These are phyloP conservation scores for Solanum hybrid DNA, from an alignment of 305 asterid species.

Conservation along the genomic window DNA sequence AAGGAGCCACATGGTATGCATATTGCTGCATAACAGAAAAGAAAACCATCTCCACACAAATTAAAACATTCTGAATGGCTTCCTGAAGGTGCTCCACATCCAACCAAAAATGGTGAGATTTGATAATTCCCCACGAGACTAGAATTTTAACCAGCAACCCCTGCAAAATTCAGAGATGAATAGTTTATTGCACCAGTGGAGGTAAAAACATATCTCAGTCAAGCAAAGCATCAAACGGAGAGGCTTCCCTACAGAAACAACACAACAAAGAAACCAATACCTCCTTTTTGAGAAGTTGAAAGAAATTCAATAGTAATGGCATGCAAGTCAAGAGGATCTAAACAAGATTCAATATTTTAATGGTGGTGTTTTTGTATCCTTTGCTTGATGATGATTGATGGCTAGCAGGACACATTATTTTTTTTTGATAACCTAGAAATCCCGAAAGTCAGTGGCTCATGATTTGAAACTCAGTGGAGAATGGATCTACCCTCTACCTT, in stretches of 20 bases:
- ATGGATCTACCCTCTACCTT: background rate
- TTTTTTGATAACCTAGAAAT: background rate
- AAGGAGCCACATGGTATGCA: constrained; percentile 67
- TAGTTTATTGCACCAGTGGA: background rate
- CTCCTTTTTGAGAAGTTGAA: background rate
- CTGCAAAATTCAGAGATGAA: constrained; percentile 22
- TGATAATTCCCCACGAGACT: constrained; percentile 41
- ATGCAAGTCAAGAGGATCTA: background rate
- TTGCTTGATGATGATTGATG: background rate
- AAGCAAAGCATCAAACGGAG: background rate
- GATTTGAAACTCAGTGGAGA: background rate
- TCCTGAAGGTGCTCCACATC: constrained; percentile 65
- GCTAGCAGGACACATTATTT: background rate
- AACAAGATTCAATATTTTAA: background rate
- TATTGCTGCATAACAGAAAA: constrained; percentile 75
- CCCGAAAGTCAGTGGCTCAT: background rate
- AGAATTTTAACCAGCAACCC: constrained; percentile 55
- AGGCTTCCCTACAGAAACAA: background rate
- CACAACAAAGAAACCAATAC: background rate
- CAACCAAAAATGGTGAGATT: constrained; percentile 85
- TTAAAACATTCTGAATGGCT: constrained; percentile 63
- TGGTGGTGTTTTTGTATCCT: background rate
- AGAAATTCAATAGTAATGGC: background rate
- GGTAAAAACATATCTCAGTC: background rate
- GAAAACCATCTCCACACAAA: constrained; percentile 76